A percentile compares a stretch with the other conserved stretches of the same genome.
These are phyloP conservation scores for Lactarius vividus DNA, from an alignment of 768 basidiomycete species.

Conservation along the genomic window DNA sequence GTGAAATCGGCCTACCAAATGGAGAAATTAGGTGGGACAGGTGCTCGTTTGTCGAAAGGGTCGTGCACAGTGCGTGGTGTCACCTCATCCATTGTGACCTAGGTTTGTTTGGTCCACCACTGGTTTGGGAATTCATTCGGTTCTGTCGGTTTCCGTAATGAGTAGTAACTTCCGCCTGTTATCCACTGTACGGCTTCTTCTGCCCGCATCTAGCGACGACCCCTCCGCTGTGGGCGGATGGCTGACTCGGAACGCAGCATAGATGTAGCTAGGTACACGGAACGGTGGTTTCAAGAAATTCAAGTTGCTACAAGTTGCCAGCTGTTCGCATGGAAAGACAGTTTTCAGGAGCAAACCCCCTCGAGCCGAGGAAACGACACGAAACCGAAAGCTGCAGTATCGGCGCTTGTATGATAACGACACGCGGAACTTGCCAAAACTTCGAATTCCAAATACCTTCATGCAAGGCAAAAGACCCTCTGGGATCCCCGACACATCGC, in stretches of 20 bases:
- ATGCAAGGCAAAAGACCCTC: neutral
- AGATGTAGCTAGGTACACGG: too few relatives aligned
- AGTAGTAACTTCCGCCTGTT: neutral
- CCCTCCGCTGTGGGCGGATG: neutral
- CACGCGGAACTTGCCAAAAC: neutral
- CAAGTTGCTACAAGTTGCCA: neutral
- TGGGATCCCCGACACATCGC: neutral
- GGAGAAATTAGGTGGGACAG: conserved; percentile 6
- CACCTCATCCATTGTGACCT: neutral
- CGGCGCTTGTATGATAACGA: neutral
- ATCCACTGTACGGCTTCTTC: neutral
- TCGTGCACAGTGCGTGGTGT: neutral
- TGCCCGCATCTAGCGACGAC: neutral
- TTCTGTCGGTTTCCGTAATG: neutral
- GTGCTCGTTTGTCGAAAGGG: neutral
- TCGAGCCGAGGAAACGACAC: neutral
- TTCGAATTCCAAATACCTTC: neutral
- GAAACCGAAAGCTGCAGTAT: neutral
- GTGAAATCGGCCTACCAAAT: neutral
- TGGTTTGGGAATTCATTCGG: neutral
- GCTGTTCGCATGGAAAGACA: conserved; percentile 7
- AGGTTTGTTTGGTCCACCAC: neutral
- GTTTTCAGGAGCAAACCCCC: neutral
- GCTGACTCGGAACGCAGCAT: neutral
- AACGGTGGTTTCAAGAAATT: neutral